Percentiles rank a stretch among this genome's conserved stretches.
phyloP scores from a whole-genome alignment of 2,329 filamentous ascomycete species.

The Xylariales sp. region DNA sequence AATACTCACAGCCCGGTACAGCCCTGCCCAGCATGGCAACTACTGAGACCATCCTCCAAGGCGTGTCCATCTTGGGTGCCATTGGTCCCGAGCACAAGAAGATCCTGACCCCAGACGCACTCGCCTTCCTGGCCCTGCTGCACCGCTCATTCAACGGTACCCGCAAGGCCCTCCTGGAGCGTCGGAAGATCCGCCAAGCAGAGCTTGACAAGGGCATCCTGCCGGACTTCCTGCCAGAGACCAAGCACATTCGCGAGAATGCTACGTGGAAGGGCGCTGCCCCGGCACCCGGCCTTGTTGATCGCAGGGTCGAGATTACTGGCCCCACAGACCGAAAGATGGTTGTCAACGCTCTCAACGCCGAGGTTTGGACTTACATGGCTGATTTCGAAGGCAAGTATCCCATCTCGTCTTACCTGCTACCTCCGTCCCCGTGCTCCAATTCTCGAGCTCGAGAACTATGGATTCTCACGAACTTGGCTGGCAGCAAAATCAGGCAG shows the following conservation, averaged over 20 bases:
- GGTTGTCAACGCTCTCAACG: slow-evolving; percentile 96
- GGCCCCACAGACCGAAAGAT: slow-evolving; percentile 98
- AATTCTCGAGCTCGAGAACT: not conserved
- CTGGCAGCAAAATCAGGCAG: too few species aligned
- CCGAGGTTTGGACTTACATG: slow-evolving; percentile 98
- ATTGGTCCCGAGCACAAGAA: slow-evolving; percentile 77
- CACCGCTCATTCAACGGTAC: slow-evolving; percentile 91
- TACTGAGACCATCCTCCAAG: slow-evolving; percentile 75
- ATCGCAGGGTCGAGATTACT: slow-evolving; percentile 94
- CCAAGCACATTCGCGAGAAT: slow-evolving; percentile 90
- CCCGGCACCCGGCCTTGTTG: slow-evolving; percentile 86
- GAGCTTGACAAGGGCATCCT: slow-evolving; percentile 88
- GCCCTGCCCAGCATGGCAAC: slow-evolving; percentile 55
- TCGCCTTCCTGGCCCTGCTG: slow-evolving; percentile 87
- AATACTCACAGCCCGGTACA: too few species aligned
- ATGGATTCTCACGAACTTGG: not conserved
- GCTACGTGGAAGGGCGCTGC: slow-evolving; percentile 88
- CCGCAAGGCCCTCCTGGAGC: slow-evolving; percentile 83
- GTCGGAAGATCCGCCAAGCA: slow-evolving; percentile 79
- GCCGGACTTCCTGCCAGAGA: slow-evolving; percentile 94
- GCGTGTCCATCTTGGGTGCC: slow-evolving; percentile 79
- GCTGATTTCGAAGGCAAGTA: slow-evolving; percentile 90
- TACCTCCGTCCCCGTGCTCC: not conserved
- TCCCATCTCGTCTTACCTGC: not conserved
- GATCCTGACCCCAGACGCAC: slow-evolving; percentile 86